Evolutionary conservation across 129 eudicot species (phyloP), one percentile per base, ranked within the genome.

Genomic region (Scalesia atractyloides): DNA sequence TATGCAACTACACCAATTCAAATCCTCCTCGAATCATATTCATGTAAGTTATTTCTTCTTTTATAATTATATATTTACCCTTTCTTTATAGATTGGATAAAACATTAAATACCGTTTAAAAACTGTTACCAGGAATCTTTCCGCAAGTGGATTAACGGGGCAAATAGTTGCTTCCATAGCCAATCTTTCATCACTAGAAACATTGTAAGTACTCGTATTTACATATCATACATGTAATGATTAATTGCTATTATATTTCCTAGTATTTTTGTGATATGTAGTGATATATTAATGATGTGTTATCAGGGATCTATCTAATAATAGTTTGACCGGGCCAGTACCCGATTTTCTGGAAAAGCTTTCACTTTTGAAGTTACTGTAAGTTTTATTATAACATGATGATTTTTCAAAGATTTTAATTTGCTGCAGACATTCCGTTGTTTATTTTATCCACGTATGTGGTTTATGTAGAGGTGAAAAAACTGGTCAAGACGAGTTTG

Each of bases 271-370:
- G 39, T 46, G 13, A 68, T 60, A 26, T 76, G 24, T 69, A 47
- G 57, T 33, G 52, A 66, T n/a, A 47, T 64, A 17, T 62, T 37
- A 44, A 34, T 60, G 49, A 30, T 51, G 50, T 51, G 49, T 44
- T 64, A 9, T 72, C 68, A 78, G 82, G 78, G 78, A 78, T 78
- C 66, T 78, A 56, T 78, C 82, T 26, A 71, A 78, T 72, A 78
- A 78, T 46, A 72, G 82, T 66, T 64, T 78, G 73, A 78, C 73
- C 7, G 82, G 82, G 70, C 26, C 72, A 39, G 64, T 78, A 78
- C 82, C 82, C 3, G 73, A 72, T 65, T 78, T 72, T 51, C 77
- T 78, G 67, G 68, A 64, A 64, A 57, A 78, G 41, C 77, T 78
- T 46, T 18, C 67, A 14, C 15, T 17, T 53, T 22, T 78, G 9